Base-by-base conservation (phyloP, 1,284 basidiomycete species). In the Neonothopanus nambi region DNA sequence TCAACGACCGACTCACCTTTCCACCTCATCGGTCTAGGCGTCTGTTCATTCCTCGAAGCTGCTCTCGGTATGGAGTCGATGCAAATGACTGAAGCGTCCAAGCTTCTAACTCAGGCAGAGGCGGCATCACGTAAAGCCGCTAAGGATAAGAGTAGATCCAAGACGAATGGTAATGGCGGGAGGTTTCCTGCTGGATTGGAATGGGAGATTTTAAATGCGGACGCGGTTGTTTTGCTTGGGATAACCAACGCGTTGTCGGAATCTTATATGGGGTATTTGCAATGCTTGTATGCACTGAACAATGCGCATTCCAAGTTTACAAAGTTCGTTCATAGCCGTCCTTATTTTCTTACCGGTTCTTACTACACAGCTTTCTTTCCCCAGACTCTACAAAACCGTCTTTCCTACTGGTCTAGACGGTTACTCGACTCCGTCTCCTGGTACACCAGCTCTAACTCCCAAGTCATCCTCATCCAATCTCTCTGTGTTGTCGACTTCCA, bases 11-110 rank as follows among this genome's bases (percentile, higher is more conserved):
- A 80, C 43, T 83, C 85, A 24, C 82, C 88, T 0, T 87, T 89
- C 63, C 87, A 90, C 66, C 72, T 80, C 33, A 73, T 90, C 54
- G 89, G 89, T 2, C 70, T 82, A 1, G 89, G 88, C n/a, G 81
- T 84, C 0, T 84, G 83, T 56, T 79, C 81, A 1, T 91, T 91
- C 61, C 70, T 91, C 28, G 84, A 89, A 67, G 89, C 89, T 2
- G 87, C 86, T 1, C 69, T 91, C n/a, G 86, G 87, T 17, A 84
- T 91, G 84, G 89, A 91, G 79, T 85, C 74, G 1, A 75, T 67
- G 13, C 61, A 81, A 35, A 80, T 88, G 73, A 66, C 73, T 8
- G 82, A 87, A 57, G 87, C 89, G 0, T 69, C 75, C 1, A 68
- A 71, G 21, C 74, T 76, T 55, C 75, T 91, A 3, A 69, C 77